Evolutionary conservation across 2,329 filamentous ascomycete genomes (phyloP), one percentile per base, ranked within the genome.

Genomic region (Cercospora brassicicola): DNA sequence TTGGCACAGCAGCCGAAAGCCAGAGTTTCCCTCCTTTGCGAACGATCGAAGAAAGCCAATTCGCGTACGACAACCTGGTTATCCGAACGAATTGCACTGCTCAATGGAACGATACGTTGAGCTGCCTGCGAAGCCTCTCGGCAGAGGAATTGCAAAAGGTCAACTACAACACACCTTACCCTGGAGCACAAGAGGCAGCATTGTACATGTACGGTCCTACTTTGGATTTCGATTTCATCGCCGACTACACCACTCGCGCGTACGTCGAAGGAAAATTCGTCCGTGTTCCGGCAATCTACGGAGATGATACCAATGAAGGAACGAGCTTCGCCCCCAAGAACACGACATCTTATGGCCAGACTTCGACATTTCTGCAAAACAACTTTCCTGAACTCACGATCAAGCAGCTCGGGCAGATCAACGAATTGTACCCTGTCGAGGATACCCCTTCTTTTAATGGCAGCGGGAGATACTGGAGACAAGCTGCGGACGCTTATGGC

Each of bases 271-370:
- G 84, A 3, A 79, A 80, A 45, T 86, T 85, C 74, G 77, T 85
- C 71, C 80, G 82, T 59, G 80, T 87, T 0, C 86, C 86, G 2
- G 83, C 84, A 10, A 86, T 88, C 67, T 84, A 84, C 71, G 86
- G 81, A 64, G 78, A 79, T 87, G 75, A 86, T 76, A 88, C 86
- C 3, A 88, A 92, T 76, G 89, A 89, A 77, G 90, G 89, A 39
- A 90, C 88, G 0, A 78, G 84, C 4, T 91, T 90, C 74, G 83
- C 85, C 0, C 87, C 88, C 0, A 75, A 77, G 20, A 78, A 76
- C 31, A 84, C 86, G 1, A 79, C 81, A 45, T 86, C 80, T 23
- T 73, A 83, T 2, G 77, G 75, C 1, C 78, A 86, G 31, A 85
- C 85, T 72, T 81, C 88, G 73, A 78, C 76, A 2, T 91, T 89